Percentiles rank a stretch among this genome's conserved stretches.
Conservation (phyloP, 2,329 filamentous ascomycete genomes). For the Escovopsis weberi region DNA sequence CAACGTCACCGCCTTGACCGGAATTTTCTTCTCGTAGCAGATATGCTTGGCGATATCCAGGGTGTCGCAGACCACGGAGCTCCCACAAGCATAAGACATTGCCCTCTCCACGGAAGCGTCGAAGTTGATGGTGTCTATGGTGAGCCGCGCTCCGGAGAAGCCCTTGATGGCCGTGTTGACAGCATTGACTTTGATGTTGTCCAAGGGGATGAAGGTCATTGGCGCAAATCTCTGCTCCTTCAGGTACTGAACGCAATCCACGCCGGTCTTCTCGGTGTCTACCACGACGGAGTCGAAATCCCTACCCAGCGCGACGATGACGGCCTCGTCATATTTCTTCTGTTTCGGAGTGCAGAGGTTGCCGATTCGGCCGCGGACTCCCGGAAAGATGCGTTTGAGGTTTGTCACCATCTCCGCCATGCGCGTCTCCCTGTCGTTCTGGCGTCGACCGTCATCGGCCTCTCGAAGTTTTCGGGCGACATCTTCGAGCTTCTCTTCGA, state of each 20-base stretch:
- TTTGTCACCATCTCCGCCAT: slow-evolving; percentile 73
- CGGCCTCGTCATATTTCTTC: slow-evolving; percentile 89
- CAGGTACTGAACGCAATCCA: slow-evolving; percentile 87
- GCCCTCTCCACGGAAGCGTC: slow-evolving; percentile 78
- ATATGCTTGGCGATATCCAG: slow-evolving; percentile 77
- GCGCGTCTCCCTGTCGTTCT: slow-evolving; percentile 66
- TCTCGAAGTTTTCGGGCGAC: slow-evolving; percentile 69
- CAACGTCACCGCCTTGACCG: slow-evolving; percentile 86
- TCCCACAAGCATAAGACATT: slow-evolving; percentile 89
- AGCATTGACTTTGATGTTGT: slow-evolving; percentile 91
- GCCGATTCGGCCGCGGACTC: slow-evolving; percentile 78
- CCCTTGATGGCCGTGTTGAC: slow-evolving; percentile 85
- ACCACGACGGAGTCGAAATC: slow-evolving; percentile 93
- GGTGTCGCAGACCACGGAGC: slow-evolving; percentile 85
- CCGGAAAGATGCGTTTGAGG: slow-evolving; percentile 80
- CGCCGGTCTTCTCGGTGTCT: slow-evolving; percentile 85
- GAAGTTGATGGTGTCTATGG: slow-evolving; percentile 93
- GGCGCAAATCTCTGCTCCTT: slow-evolving; percentile 78
- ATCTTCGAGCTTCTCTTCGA: slow-evolving; percentile 82
- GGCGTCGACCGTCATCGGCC: slow-evolving; percentile 70
- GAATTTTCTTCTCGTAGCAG: slow-evolving; percentile 69
- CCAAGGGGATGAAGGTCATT: slow-evolving; percentile 88
- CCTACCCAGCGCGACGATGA: slow-evolving; percentile 79
- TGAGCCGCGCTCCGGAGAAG: slow-evolving; percentile 70
- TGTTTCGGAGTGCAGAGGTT: slow-evolving; percentile 93